A percentile compares a stretch with the other conserved stretches of the same genome.
These are phyloP conservation scores for Suhomyces sp. DNA, from an alignment of 805 yeast species.

Conservation along the genomic window DNA sequence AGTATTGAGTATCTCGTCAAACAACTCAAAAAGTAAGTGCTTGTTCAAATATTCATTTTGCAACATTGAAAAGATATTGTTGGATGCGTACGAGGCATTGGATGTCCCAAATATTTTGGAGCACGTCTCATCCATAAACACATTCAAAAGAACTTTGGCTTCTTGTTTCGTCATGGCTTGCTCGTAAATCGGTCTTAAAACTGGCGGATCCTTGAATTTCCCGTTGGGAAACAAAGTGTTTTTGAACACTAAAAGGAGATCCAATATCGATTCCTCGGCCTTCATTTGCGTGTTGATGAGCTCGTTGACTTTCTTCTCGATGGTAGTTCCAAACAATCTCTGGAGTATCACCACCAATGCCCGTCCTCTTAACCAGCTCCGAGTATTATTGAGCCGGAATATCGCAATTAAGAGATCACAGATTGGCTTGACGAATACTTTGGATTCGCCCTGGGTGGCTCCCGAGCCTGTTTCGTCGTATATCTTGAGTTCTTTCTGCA, in stretches of 20 bases:
- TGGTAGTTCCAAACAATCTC: constrained; percentile 82
- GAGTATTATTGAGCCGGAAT: constrained; percentile 62
- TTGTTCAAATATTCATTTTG: constrained; percentile 73
- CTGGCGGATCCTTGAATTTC: constrained; percentile 44
- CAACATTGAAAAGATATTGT: constrained; percentile 57
- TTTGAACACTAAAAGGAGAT: constrained; percentile 22
- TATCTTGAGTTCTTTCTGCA: constrained; percentile 53
- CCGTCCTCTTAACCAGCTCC: constrained; percentile 80
- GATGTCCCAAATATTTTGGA: constrained; percentile 71
- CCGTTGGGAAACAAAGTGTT: constrained; percentile 44
- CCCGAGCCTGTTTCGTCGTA: constrained; percentile 40
- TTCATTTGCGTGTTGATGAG: constrained; percentile 34
- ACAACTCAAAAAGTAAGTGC: constrained; percentile 55
- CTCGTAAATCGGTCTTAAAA: constrained; percentile 49
- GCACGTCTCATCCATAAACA: constrained; percentile 60
- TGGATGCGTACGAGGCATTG: constrained; percentile 62
- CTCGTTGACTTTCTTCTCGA: constrained; percentile 64
- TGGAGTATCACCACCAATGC: constrained; percentile 80
- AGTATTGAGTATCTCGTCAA: constrained; percentile 56
- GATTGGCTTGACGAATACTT: constrained; percentile 73
- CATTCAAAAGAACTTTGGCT: constrained; percentile 53
- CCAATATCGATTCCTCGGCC: constrained; percentile 47
- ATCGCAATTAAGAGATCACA: constrained; percentile 70
- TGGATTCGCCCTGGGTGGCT: constrained; percentile 6
- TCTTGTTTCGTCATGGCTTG: constrained; percentile 53